Conservation (phyloP, 208 protist genomes). For the Acanthamoeba castellanii region DNA sequence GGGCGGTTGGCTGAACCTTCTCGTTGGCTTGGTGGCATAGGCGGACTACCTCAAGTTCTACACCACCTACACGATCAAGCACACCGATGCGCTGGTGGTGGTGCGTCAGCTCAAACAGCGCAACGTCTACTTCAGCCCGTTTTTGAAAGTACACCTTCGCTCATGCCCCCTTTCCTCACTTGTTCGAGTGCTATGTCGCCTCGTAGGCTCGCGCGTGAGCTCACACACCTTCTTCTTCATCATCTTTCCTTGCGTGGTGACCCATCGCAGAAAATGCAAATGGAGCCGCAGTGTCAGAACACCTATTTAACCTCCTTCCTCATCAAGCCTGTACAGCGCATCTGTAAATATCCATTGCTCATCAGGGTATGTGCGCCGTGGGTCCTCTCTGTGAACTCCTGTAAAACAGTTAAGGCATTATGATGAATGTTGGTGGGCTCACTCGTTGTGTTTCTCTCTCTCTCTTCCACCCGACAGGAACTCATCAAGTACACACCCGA, state of each 20-base stretch:
- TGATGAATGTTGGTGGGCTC: neutral
- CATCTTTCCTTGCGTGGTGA: neutral
- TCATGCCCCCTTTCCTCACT: neutral
- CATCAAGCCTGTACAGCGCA: slow-evolving; percentile 74
- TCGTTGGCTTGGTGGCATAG: neutral
- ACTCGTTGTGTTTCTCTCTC: neutral
- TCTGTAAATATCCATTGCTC: slow-evolving; percentile 68
- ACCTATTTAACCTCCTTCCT: slow-evolving; percentile 71
- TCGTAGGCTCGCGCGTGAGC: neutral
- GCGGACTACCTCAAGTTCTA: slow-evolving; percentile 74
- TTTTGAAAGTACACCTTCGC: slow-evolving; percentile 1
- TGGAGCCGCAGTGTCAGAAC: slow-evolving; percentile 59
- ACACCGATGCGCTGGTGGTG: slow-evolving; percentile 33
- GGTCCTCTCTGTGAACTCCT: neutral
- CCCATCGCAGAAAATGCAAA: slow-evolving; percentile 64
- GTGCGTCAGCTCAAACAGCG: slow-evolving; percentile 38
- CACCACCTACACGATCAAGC: slow-evolving; percentile 67
- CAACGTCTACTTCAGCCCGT: slow-evolving; percentile 8
- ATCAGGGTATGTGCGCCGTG: neutral
- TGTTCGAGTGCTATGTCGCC: too few relatives aligned
- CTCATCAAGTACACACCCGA: slow-evolving; percentile 44
- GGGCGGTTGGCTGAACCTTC: neutral
- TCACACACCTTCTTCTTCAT: neutral
- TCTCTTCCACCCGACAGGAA: neutral
- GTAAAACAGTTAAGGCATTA: too few relatives aligned